A percentile compares a stretch with the other conserved stretches of the same genome.
phyloP scores from a whole-genome alignment of 352 stramenopile species.

The Globisporangium irregulare region DNA sequence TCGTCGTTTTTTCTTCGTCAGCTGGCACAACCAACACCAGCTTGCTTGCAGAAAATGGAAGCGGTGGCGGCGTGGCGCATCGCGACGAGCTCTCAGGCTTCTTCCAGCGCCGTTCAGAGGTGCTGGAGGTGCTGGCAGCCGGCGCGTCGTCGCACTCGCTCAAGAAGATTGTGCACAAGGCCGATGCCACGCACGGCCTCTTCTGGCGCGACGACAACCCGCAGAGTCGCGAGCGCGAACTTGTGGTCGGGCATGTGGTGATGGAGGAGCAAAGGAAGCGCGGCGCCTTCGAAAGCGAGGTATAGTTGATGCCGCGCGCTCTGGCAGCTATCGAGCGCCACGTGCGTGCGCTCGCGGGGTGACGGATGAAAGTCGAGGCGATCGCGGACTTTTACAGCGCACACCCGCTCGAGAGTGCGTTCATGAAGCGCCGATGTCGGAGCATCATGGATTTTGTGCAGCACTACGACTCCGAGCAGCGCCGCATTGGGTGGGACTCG shows the following conservation, averaged over 20 bases:
- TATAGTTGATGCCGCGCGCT: constrained; percentile 6
- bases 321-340: constrained; percentile 8
- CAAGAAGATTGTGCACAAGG: constrained; percentile 11
- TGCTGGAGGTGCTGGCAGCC: background rate
- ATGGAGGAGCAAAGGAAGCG: constrained; percentile 1
- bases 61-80: constrained; percentile 2
- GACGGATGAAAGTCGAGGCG: background rate
- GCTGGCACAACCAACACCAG: background rate
- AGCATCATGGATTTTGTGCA: constrained; percentile 10
- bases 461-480: constrained; percentile 11
- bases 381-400: constrained; percentile 12
- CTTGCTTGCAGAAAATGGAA: constrained; percentile 9
- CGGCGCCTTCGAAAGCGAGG: constrained; percentile 2
- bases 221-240: background rate
- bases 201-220: constrained; percentile 10
- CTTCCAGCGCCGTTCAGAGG: constrained; percentile 7
- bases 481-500: background rate
- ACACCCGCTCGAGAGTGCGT: constrained; percentile 13
- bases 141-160: background rate
- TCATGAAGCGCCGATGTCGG: constrained; percentile 17
- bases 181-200: constrained; percentile 5
- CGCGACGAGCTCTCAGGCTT: constrained; percentile 21
- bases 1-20: background rate
- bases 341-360: background rate
- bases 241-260: constrained; percentile 4